phyloP scores from a whole-genome alignment of 179 eudicot species.

The Corrigiola litoralis region DNA sequence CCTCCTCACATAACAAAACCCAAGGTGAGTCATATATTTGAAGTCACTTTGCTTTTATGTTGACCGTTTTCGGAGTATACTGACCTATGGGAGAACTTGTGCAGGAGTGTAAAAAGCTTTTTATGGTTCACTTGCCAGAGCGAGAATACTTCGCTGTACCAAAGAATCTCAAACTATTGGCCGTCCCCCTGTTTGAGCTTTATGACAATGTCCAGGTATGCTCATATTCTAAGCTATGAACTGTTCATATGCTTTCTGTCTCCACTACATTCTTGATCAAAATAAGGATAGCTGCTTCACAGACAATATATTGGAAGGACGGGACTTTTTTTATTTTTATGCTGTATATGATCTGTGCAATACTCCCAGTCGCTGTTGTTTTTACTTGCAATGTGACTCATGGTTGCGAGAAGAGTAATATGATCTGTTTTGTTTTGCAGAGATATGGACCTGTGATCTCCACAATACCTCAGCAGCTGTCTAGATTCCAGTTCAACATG shows the following conservation, averaged over 20 bases:
- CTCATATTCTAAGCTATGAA: not conserved
- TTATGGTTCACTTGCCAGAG: conserved; percentile 76
- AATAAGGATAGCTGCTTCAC: not conserved
- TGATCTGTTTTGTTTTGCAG: conserved; percentile 28
- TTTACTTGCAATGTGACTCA: not conserved
- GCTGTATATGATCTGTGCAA: not conserved
- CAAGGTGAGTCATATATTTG: conserved; percentile 43
- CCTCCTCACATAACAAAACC: conserved; percentile 96
- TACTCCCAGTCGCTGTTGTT: not conserved
- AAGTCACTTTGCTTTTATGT: not conserved
- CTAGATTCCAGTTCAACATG: conserved; percentile 52
- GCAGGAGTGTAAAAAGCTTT: conserved; percentile 93
- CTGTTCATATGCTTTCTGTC: not conserved
- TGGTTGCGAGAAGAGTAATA: not conserved
- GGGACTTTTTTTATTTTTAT: not conserved
- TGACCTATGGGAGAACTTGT: conserved; percentile 9
- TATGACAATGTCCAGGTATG: conserved; percentile 85
- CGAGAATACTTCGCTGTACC: conserved; percentile 85
- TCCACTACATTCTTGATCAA: not conserved
- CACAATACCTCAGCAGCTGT: conserved; percentile 45
- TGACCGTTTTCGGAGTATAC: not conserved
- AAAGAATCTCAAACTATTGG: conserved; percentile 76
- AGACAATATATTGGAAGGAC: not conserved
- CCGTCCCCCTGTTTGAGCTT: conserved; percentile 91
- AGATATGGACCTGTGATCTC: conserved; percentile 54